Conservation (phyloP, 306 rosid genomes). For the Comarum palustre region DNA sequence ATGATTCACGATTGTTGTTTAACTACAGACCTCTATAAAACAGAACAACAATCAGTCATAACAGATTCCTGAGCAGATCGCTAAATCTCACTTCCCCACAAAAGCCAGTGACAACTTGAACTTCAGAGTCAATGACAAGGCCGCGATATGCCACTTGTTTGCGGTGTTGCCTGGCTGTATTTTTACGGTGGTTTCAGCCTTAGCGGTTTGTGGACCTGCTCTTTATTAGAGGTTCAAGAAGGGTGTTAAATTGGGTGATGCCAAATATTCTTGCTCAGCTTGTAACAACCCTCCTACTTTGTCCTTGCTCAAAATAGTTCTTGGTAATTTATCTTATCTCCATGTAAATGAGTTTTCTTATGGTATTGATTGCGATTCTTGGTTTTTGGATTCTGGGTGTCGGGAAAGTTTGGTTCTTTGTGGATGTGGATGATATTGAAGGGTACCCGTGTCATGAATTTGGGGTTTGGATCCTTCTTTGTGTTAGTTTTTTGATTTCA, state of each 20-base stretch:
- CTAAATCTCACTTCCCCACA: conserved; percentile 46
- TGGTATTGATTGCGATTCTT: not conserved
- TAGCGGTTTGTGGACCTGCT: conserved; percentile 85
- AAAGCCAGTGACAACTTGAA: not conserved
- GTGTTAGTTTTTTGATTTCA: not conserved
- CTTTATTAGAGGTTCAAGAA: conserved; percentile 87
- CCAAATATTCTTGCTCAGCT: conserved; percentile 86
- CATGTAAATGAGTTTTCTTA: not conserved
- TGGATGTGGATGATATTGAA: conserved; percentile 18
- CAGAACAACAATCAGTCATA: not conserved
- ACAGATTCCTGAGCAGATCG: conserved; percentile 36
- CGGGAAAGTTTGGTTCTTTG: not conserved
- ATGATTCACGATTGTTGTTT: too few species aligned
- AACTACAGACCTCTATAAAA: conserved; percentile 18
- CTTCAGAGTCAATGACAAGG: conserved; percentile 49
- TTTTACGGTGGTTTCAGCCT: conserved; percentile 77
- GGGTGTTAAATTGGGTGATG: conserved; percentile 32
- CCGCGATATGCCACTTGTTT: conserved; percentile 70
- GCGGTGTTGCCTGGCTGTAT: conserved; percentile 74
- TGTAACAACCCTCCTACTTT: conserved; percentile 92
- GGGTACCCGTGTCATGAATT: conserved; percentile 21
- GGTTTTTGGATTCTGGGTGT: not conserved
- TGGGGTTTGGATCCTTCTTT: conserved; percentile 19
- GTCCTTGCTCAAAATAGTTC: conserved; percentile 80
- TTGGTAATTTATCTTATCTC: conserved; percentile 44